Conservation (phyloP, 2,329 filamentous ascomycete species). For the Aspergillus viridinutans region DNA sequence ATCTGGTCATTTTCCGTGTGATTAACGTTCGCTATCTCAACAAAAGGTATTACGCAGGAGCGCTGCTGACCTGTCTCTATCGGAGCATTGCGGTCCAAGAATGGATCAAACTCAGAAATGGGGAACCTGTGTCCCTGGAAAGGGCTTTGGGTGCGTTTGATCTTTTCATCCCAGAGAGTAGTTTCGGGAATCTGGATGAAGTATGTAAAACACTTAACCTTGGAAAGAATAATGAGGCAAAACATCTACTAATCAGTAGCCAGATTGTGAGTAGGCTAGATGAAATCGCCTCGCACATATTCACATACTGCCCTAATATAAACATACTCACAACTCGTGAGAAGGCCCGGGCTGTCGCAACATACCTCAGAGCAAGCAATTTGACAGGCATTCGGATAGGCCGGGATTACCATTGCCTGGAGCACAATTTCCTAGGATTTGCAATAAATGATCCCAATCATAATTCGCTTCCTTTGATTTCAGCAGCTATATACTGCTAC, state of each 20-base stretch:
- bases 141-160: constrained; percentile 78
- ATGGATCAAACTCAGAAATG: constrained; percentile 60
- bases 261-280: constrained; percentile 65
- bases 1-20: background rate
- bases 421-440: constrained; percentile 84
- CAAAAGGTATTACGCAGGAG: constrained; percentile 67
- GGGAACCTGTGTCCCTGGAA: constrained; percentile 61
- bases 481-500: constrained; percentile 79
- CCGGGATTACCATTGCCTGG: constrained; percentile 68
- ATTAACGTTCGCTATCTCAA: background rate
- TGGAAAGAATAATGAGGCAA: background rate
- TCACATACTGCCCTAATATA: constrained; percentile 50
- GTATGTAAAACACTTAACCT: constrained; percentile 40
- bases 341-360: constrained; percentile 64
- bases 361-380: constrained; percentile 64
- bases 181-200: constrained; percentile 68
- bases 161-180: constrained; percentile 75
- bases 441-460: constrained; percentile 69
- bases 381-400: constrained; percentile 68
- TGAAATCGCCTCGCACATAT: constrained; percentile 56
- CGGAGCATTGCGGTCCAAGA: constrained; percentile 71
- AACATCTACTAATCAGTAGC: constrained; percentile 10
- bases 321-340: constrained; percentile 56
- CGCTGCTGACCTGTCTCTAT: constrained; percentile 74
- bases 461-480: constrained; percentile 80